A percentile compares a stretch with the other conserved stretches of the same genome.
phyloP scores from a whole-genome alignment of 148 eudicot species.

The Arctostaphylos glauca region DNA sequence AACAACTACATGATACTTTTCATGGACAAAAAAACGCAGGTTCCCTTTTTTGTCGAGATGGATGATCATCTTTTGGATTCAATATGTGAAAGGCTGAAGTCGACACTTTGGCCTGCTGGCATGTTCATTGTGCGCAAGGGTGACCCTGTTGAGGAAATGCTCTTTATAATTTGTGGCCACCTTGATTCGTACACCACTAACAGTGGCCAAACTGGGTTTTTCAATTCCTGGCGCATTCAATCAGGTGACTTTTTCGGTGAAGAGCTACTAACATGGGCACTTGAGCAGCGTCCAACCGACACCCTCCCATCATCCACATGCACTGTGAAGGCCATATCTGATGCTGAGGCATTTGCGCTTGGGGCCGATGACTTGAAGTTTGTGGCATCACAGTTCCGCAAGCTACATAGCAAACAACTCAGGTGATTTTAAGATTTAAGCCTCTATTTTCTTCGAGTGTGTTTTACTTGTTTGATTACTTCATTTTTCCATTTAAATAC shows the following conservation, averaged over 20 bases:
- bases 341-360: conserved; percentile 80
- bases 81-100: conserved; percentile 70
- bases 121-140: conserved; percentile 67
- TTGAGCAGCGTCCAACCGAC: conserved; percentile 45
- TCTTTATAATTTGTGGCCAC: conserved; percentile 66
- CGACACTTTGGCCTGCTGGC: conserved; percentile 51
- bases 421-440: conserved; percentile 12
- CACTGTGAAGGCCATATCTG: conserved; percentile 65
- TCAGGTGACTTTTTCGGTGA: conserved; percentile 84
- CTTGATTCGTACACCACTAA: conserved; percentile 70
- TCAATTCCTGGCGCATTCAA: conserved; percentile 53
- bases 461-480: background rate
- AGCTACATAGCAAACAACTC: conserved; percentile 69
- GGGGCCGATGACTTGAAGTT: conserved; percentile 61
- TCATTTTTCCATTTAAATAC: background rate
- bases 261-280: conserved; percentile 77
- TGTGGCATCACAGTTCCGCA: conserved; percentile 64
- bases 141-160: conserved; percentile 72
- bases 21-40: conserved; percentile 33
- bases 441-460: background rate
- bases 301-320: conserved; percentile 76
- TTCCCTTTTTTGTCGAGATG: conserved; percentile 72
- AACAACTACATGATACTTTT: background rate
- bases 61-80: conserved; percentile 70
- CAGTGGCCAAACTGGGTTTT: conserved; percentile 76